phyloP scores from a whole-genome alignment of 164 flowering plant genomes.

The Macadamia tetraphylla region DNA sequence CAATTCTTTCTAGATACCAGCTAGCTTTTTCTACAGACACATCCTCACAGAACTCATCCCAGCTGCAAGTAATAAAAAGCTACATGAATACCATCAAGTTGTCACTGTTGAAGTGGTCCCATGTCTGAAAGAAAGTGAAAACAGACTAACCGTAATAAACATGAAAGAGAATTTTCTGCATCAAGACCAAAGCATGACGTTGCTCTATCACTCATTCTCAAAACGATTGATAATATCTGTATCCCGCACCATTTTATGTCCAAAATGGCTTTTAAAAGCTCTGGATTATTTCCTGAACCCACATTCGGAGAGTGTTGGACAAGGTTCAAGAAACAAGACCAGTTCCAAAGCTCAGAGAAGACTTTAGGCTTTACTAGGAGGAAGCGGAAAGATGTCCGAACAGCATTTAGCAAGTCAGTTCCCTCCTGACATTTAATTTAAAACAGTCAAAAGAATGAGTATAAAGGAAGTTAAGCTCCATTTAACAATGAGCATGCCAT shows the following conservation, averaged over 20 bases:
- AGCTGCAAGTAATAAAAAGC: constrained; percentile 37
- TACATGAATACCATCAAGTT: background rate
- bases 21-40: constrained; percentile 75
- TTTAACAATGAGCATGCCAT: too few species aligned
- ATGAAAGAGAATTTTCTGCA: constrained; percentile 37
- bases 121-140: background rate
- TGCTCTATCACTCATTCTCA: constrained; percentile 43
- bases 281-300: constrained; percentile 7
- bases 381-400: constrained; percentile 59
- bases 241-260: constrained; percentile 76
- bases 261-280: constrained; percentile 13
- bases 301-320: constrained; percentile 26
- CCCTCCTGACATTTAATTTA: constrained; percentile 26
- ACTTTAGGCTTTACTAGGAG: constrained; percentile 49
- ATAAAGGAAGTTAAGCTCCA: too few species aligned
- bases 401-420: constrained; percentile 27
- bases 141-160: constrained; percentile 62
- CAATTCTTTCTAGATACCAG: constrained; percentile 42
- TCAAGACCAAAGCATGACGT: constrained; percentile 28
- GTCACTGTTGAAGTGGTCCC: background rate
- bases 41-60: constrained; percentile 85
- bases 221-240: constrained; percentile 47
- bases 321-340: constrained; percentile 78
- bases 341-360: constrained; percentile 69
- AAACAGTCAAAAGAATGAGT: background rate